A percentile compares a stretch with the other conserved stretches of the same genome.
phyloP scores from a whole-genome alignment of 2,329 filamentous ascomycete genomes.

The Madurella fahalii region DNA sequence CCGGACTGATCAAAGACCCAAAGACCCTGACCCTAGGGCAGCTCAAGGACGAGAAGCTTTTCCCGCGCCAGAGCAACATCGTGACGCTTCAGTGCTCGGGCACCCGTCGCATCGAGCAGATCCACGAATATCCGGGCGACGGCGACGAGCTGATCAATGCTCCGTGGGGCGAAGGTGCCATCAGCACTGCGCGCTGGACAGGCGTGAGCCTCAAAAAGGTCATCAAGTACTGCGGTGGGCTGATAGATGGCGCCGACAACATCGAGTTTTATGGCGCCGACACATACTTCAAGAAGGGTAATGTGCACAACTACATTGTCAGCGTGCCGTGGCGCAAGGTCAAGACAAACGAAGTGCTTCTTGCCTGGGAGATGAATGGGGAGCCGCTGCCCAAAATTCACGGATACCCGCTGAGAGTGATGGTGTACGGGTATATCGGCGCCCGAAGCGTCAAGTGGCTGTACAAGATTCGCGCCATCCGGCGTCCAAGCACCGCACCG shows the following conservation, averaged over 20 bases:
- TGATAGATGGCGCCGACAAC: constrained; percentile 52
- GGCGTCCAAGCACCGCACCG: constrained; percentile 51
- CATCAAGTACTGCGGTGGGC: constrained; percentile 65
- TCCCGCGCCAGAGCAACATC: constrained; percentile 55
- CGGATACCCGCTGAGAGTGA: constrained; percentile 57
- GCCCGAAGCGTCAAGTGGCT: constrained; percentile 63
- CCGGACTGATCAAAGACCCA: constrained; percentile 56
- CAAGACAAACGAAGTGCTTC: constrained; percentile 60
- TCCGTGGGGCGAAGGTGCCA: constrained; percentile 63
- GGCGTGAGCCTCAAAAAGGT: constrained; percentile 65
- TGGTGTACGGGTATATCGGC: constrained; percentile 65
- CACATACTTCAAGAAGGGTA: constrained; percentile 66
- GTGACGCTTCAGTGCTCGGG: constrained; percentile 66
- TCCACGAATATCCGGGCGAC: constrained; percentile 59
- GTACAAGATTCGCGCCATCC: constrained; percentile 58
- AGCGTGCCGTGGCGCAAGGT: constrained; percentile 66
- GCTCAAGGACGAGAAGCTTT: constrained; percentile 55
- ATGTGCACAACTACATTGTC: constrained; percentile 64
- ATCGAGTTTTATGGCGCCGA: constrained; percentile 67
- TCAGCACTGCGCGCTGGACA: constrained; percentile 59
- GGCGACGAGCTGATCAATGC: constrained; percentile 58
- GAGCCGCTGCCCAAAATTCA: constrained; percentile 61
- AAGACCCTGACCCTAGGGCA: constrained; percentile 55
- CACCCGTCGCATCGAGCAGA: constrained; percentile 66
- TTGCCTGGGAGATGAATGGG: constrained; percentile 71